Conservation (phyloP, 768 basidiomycete genomes). For the Gyrodon lividus region DNA sequence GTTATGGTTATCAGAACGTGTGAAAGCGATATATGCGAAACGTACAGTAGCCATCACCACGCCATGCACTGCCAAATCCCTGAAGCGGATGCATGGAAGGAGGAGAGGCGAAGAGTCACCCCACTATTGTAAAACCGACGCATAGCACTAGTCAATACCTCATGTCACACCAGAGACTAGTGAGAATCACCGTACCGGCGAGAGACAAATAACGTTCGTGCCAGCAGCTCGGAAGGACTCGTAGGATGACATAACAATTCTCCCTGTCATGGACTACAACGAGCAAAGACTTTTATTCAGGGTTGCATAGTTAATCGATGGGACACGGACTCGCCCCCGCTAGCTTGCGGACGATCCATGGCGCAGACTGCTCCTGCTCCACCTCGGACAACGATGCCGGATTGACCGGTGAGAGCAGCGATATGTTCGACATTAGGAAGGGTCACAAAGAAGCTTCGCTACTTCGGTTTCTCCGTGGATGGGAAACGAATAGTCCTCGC, state of each 20-base stretch:
- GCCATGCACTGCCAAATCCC: constrained; percentile 60
- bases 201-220: constrained; percentile 57
- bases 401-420: constrained; percentile 50
- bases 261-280: constrained; percentile 55
- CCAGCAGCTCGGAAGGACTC: constrained; percentile 61
- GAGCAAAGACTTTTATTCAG: not conserved
- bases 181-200: constrained; percentile 44
- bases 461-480: too few species aligned
- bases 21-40: constrained; percentile 10
- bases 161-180: not conserved
- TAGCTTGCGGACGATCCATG: constrained; percentile 65
- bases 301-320: not conserved
- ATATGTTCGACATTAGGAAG: constrained; percentile 18
- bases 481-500: too few species aligned
- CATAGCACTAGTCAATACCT: not conserved
- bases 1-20: constrained; percentile 1
- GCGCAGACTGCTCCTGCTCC: constrained; percentile 56
- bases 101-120: constrained; percentile 62
- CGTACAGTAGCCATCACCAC: constrained; percentile 61
- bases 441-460: too few species aligned
- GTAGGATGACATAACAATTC: constrained; percentile 64
- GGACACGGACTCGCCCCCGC: constrained; percentile 48
- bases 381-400: constrained; percentile 37
- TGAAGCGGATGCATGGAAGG: constrained; percentile 62
- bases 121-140: constrained; percentile 40